Base-by-base conservation (phyloP, 2,329 filamentous ascomycete genomes). In the Macrophomina phaseolina region DNA sequence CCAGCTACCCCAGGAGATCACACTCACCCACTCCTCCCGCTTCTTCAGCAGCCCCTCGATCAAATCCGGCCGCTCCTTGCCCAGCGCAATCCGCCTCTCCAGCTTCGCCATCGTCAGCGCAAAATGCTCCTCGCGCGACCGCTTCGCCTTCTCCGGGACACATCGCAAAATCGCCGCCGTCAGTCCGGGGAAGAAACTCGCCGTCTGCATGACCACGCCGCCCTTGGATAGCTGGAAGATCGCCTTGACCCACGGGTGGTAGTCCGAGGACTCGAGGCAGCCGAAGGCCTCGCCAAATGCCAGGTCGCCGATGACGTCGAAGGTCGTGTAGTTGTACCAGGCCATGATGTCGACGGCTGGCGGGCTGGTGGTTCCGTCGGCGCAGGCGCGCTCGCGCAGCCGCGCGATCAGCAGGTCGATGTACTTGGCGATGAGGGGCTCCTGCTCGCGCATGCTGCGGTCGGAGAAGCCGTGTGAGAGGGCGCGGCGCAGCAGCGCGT, bases 401-500 rank as follows among this genome's bases (percentile, higher is more conserved):
- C 75, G 75, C 5, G 71, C 51, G 40, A 83, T 74, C 40, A 84
- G 75, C 7, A 81, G 68, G 52, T 79, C 73, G 23, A 81, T 77
- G 68, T 83, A 81, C 0, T 70, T 68, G 64, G 75, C 72, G 67
- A 84, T 64, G 69, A 80, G 75, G 0, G 75, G 73, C 68, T 81
- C 76, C 64, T 82, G 80, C 64, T 77, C 75, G 34, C 76, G 69
- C 40, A 82, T 60, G 1, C 78, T 78, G 65, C 77, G 76, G 52
- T 79, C 76, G 6, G 72, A 75, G 70, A 82, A 81, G 9, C 77
- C 77, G 69, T 81, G 76, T 3, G 89, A 89, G 8, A 84, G 73
- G 16, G 78, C 74, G 16, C 71, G 66, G 30, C 78, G 71, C 1
- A 79, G 69, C 61, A 91, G 90, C 38, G 87, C 84, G 48, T 97